Evolutionary conservation across 306 rosid genomes (phyloP), one percentile per base, ranked within the genome.

Genomic region (Crataegus laevigata): DNA sequence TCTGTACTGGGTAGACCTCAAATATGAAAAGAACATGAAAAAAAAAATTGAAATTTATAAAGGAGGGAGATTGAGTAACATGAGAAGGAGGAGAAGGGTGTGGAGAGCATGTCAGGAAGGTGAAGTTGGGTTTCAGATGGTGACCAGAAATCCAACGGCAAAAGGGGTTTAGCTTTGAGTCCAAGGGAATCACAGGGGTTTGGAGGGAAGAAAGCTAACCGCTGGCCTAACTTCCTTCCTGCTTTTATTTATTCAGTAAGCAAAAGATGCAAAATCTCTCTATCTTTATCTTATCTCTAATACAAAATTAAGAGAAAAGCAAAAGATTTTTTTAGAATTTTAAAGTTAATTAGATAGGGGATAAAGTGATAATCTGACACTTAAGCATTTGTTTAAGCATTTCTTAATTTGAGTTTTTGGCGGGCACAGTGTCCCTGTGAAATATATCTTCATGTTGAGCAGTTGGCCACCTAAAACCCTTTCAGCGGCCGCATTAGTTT

Each of bases 391-490:
- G 10, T 81, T 61, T 3, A 54, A 36, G 21, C 17, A 54, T 26
- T 64, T 78, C 7, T 81, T 36, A 58, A 81, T 91, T 85, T 86
- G 86, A 91, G 86, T 50, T 83, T 85, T 19, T 86, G 92, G 90
- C 91, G 90, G 92, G 89, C 84, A 71, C 77, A 58, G 87, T 75
- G 66, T 45, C 45, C 55, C 18, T 78, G 71, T 22, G 79, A 47
- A 30, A 45, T 36, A 50, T 18, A 2, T 4, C 32, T 19, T 63
- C 22, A 51, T 26, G 65, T 32, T 38, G 22, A 43, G 64, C 22
- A 75, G 90, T 88, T 81, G 92, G 98, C 87, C 86, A 87, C 91
- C 96, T 81, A 90, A 90, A 90, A 91, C 86, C 88, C 84, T 79
- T 81, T 79, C 26, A 36, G 68, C 62, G 47, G 45, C 66, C 50